Base-by-base conservation (phyloP, 441 rosid species). In the Biscutella laevigata region DNA sequence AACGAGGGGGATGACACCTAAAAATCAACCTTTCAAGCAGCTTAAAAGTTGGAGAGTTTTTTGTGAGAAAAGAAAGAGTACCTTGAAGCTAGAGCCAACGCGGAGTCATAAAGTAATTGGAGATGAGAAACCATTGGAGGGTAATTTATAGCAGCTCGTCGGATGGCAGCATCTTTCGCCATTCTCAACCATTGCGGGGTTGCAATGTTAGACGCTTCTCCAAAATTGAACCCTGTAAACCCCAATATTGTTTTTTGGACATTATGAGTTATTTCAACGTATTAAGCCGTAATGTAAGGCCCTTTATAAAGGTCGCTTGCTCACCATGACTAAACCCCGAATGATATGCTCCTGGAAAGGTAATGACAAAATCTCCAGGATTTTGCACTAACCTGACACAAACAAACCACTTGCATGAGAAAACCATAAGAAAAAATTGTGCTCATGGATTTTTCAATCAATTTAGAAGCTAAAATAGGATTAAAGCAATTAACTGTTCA, bases 121-220 rank as follows among this genome's bases (percentile, higher is more conserved):
- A 80, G 80, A 86, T 94, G 99, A 63, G 97, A 94, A 66, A 94
- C 97, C 99, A 94, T 94, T 7, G 99, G 95, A 59, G 86, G 91
- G 64, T 84, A 89, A 75, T 79, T 89, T 59, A 86, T 83, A 29
- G 99, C 86, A 62, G 99, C 99, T 77, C 97, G 77, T 59, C 97
- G 85, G 69, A 86, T 78, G 56, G 97, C 99, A 19, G 99, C 95
- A 62, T 87, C 95, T 71, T 77, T 83, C n/a, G 95, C 99, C 67
- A 86, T 64, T 50, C 30, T 75, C 63, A 94, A 72, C 99, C 99
- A 94, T 65, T 80, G 83, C 21, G 99, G 97, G 50, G 97, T 94
- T 40, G 94, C 94, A 73, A 87, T 84, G 70, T 87, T 87, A 64
- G 90, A 77, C 29, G 96, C 96, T 76, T 87, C 96, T 24, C 84